Base-by-base conservation (phyloP, 2,329 filamentous ascomycete species). In the Pyricularia sp. region DNA sequence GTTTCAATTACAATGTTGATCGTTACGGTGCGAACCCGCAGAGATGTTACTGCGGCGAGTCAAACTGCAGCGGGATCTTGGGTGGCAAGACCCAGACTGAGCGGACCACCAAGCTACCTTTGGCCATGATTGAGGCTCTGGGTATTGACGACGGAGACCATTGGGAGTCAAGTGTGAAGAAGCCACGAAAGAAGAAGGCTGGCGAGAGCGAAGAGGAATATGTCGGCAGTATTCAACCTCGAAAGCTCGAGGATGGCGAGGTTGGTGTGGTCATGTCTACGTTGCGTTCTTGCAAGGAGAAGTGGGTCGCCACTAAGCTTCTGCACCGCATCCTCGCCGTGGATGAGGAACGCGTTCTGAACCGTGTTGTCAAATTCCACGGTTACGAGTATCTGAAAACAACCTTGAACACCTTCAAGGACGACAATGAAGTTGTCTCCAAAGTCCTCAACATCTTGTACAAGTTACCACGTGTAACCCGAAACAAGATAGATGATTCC, bases 1-100 rank as follows among this genome's bases (percentile, higher is more conserved):
- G 96, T 26, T 99, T 99, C 81, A 97, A 99, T 79, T 99, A 99
- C 84, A 99, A 99, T 72, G 94, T 99, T 69, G 94, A 99, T 76
- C 88, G 94, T 69, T 99, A 99, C 73, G 94, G 94, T 68, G 93
- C 94, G 59, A 92, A 99, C 70, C 93, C 94, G 59, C 93, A 97
- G 75, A 92, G 91, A 31, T 99, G 94, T 77, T 97, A 97, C 76
- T 99, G 94, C 75, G 93, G 86, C 67, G 94, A 99, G 76, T 82
- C 87, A 22, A 97, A 97, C 73, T 99, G 94, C 76, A 91, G 92
- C 24, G 94, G 94, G 64, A 97, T 91, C 76, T 97, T 99, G 69
- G 94, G 94, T 69, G 94, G 94, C 73, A 96, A 96, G 80, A 97
- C 94, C 1, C 94, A 99, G 77, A 97, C 94, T 2, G 93, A 96